phyloP scores from a whole-genome alignment of 1,139 yeast species.

The Kazachstania sp. region DNA sequence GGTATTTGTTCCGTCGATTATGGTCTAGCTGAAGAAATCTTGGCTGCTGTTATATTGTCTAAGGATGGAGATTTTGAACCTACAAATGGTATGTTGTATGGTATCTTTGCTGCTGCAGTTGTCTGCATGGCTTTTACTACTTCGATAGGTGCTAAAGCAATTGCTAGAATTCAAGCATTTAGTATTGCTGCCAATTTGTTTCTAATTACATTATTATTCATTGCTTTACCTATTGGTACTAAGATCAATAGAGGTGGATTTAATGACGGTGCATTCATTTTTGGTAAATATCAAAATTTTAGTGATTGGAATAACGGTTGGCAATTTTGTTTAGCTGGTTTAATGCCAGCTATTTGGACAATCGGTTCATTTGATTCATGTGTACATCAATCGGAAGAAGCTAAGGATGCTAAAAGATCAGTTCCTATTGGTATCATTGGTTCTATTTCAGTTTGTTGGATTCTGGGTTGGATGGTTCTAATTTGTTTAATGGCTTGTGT shows the following conservation, averaged over 20 bases:
- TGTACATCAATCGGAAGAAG: conserved; percentile 68
- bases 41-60: conserved; percentile 44
- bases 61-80: conserved; percentile 41
- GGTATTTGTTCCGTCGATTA: conserved; percentile 52
- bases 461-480: conserved; percentile 51
- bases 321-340: conserved; percentile 39
- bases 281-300: conserved; percentile 46
- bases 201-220: conserved; percentile 49
- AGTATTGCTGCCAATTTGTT: conserved; percentile 51
- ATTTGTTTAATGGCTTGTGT: conserved; percentile 51
- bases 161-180: conserved; percentile 51
- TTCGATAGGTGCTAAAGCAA: conserved; percentile 42
- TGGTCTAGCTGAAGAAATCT: conserved; percentile 48
- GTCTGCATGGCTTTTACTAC: conserved; percentile 40
- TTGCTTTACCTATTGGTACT: conserved; percentile 58
- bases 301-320: conserved; percentile 61
- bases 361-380: conserved; percentile 65
- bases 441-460: conserved; percentile 50
- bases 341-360: conserved; percentile 60
- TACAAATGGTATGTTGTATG: conserved; percentile 43
- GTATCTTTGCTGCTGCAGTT: conserved; percentile 47
- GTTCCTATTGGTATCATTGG: conserved; percentile 58
- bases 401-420: conserved; percentile 54
- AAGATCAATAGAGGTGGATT: conserved; percentile 28
- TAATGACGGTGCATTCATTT: conserved; percentile 41